Evolutionary conservation across 495 filamentous ascomycete genomes (phyloP), one percentile per base, ranked within the genome.

Genomic region (Oleoguttula mirabilis): DNA sequence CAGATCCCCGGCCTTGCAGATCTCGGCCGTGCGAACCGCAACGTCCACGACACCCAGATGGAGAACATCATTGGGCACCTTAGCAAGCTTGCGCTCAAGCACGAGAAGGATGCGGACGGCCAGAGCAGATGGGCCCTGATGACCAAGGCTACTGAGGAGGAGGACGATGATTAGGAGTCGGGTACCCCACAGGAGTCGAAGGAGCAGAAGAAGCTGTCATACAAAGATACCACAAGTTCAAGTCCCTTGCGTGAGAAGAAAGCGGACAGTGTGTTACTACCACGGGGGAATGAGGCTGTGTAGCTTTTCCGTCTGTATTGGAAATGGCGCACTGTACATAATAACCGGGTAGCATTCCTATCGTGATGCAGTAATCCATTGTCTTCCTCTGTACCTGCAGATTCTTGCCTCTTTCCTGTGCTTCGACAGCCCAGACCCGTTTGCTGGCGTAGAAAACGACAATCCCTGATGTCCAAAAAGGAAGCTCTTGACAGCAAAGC

Each of bases 31-130:
- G 79, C 80, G 74, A 79, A 76, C 69, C 75, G 82, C 58, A 77
- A 69, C 59, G 69, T 68, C 51, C 72, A 73, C 51, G 80, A 87
- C 60, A 81, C 79, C 57, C 67, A 77, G 58, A 79, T 85, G 64
- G 82, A 87, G 77, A 84, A 87, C 66, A 77, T 83, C 63, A 70
- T 87, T 56, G 71, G 68, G 31, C 77, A 80, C 60, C 66, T 87
- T 33, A 75, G 73, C 68, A 84, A 84, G 69, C 69, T 85, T 36
- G 77, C 81, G 39, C 62, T 85, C 42, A 75, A 80, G 62, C 79
- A 81, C 60, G 79, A 82, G 65, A 65, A 69, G 42, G 60, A 62
- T 25, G 60, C 60, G 42, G 59, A 72, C 43, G 76, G 76, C 56
- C 44, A 52, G 35, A 63, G 66, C 51, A 66, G 76, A 38, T 84